A percentile compares a stretch with the other conserved stretches of the same genome.
Conservation (phyloP, 2,329 filamentous ascomycete species). For the Tolypocladium album region DNA sequence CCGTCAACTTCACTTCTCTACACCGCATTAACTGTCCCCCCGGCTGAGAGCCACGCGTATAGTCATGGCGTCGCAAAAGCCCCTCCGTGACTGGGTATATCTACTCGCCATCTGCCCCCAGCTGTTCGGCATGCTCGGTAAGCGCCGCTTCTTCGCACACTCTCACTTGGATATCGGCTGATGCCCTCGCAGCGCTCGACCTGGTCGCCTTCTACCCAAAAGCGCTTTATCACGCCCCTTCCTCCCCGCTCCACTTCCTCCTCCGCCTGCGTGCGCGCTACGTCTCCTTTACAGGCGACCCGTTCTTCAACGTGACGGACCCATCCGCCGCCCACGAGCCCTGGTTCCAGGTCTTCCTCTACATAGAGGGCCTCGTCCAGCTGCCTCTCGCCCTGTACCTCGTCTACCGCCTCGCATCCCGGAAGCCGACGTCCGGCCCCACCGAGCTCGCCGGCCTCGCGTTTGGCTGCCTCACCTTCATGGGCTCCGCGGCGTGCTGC, state of each 20-base stretch:
- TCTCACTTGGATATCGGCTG: background rate
- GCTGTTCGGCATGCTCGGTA: slow-evolving; percentile 26
- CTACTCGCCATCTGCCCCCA: slow-evolving; percentile 21
- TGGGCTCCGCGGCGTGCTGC: slow-evolving; percentile 41
- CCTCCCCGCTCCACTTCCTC: slow-evolving; percentile 36
- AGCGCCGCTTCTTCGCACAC: background rate
- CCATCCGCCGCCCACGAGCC: slow-evolving; percentile 22
- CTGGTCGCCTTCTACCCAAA: slow-evolving; percentile 41
- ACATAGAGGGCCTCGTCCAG: slow-evolving; percentile 38
- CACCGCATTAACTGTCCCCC: background rate
- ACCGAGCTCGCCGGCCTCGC: slow-evolving; percentile 40
- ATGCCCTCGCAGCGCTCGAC: slow-evolving; percentile 33
- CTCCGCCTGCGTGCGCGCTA: slow-evolving; percentile 35
- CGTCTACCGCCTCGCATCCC: slow-evolving; percentile 24
- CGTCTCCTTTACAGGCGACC: slow-evolving; percentile 38
- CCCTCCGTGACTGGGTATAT: slow-evolving; percentile 23
- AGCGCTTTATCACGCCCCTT: slow-evolving; percentile 28
- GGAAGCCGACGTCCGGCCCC: slow-evolving; percentile 22
- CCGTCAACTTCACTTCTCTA: background rate
- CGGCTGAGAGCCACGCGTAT: background rate
- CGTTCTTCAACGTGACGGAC: slow-evolving; percentile 32
- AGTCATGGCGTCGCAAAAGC: slow-evolving; percentile 13
- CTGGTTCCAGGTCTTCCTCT: slow-evolving; percentile 42
- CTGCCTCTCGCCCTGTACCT: slow-evolving; percentile 40
- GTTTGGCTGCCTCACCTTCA: slow-evolving; percentile 38